A percentile compares a stretch with the other conserved stretches of the same genome.
Conservation (phyloP, 2,329 filamentous ascomycete species). For the Aspergillus luchuensis region DNA sequence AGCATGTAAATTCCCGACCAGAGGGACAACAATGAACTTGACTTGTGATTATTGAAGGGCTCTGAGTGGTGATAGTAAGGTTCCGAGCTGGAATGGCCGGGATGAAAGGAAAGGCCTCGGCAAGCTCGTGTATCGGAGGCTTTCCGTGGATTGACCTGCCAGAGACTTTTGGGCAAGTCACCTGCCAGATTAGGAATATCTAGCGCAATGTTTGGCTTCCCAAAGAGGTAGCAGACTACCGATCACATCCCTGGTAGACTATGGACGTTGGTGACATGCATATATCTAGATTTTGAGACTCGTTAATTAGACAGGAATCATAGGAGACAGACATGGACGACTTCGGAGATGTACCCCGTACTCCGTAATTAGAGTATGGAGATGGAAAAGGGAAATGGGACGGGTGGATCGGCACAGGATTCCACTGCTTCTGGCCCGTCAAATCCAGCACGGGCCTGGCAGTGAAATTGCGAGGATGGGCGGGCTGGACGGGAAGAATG, state of each 20-base stretch:
- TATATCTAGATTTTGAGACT: neutral
- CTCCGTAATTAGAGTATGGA: constrained; percentile 8
- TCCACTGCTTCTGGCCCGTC: constrained; percentile 9
- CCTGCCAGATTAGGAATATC: neutral
- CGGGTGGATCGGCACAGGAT: constrained; percentile 8
- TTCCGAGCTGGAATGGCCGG: neutral
- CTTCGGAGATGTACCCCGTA: constrained; percentile 5
- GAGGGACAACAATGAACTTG: neutral
- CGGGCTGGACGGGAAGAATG: constrained; percentile 1
- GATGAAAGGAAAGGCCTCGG: neutral
- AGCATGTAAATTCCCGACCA: neutral
- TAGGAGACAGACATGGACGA: neutral
- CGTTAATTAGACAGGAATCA: neutral
- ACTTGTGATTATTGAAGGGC: neutral
- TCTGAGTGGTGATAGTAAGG: neutral
- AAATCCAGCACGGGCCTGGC: constrained; percentile 7
- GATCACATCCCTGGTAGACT: neutral
- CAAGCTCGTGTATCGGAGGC: neutral
- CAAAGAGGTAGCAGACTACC: neutral
- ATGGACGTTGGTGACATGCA: neutral
- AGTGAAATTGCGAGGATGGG: constrained; percentile 3
- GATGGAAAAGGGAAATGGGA: neutral
- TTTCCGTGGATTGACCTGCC: neutral
- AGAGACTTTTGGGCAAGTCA: neutral
- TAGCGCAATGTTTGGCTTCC: neutral